Base-by-base conservation (phyloP, 768 basidiomycete genomes). In the Lactarius trivialis region DNA sequence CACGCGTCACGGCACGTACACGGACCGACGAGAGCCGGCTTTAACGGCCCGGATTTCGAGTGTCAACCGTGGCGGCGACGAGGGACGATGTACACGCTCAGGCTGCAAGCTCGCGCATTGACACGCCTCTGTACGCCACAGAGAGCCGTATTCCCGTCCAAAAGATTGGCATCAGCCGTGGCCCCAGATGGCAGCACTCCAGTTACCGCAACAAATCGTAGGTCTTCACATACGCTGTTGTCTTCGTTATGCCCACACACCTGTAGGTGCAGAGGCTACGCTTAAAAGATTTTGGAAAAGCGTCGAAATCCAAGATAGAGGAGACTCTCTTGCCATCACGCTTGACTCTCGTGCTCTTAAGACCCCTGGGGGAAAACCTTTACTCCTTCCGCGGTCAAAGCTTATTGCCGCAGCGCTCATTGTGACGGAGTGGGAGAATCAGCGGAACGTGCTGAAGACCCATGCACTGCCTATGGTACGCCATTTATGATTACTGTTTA, bases 371-470 rank as follows among this genome's bases (percentile, higher is more conserved):
- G 95, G 95, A n/a, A 84, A 86, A 50, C 80, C 78, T 3, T 75
- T 99, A 33, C 71, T 85, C 37, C 68, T 98, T 15, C 94, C 94
- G 0, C 73, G 76, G 53, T 77, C 82, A 64, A 91, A 91, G 71
- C 71, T 79, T 45, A 75, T 95, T 32, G 79, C 90, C 24, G 93
- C 95, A 1, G 79, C 91, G 1, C 79, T 97, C 60, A 85, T 98
- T 68, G 97, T 94, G 21, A 82, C 89, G 60, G 97, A 99, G 76
- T 99, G 97, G 97, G 94, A 99, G 69, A 89, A 88, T 70, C 96
- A 98, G 74, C 85, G 85, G 61, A 86, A 78, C 6, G 69, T 95
- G 1, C 71, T 98, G 65, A 98, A 95, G 73, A 89, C 89, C 28
- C 91, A 96, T 73, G 88, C 93, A 1, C 76, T 99, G 28, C 94